A percentile compares a stretch with the other conserved stretches of the same genome.
phyloP scores from a whole-genome alignment of 108 stramenopile species.

The Craspedostauros australis region DNA sequence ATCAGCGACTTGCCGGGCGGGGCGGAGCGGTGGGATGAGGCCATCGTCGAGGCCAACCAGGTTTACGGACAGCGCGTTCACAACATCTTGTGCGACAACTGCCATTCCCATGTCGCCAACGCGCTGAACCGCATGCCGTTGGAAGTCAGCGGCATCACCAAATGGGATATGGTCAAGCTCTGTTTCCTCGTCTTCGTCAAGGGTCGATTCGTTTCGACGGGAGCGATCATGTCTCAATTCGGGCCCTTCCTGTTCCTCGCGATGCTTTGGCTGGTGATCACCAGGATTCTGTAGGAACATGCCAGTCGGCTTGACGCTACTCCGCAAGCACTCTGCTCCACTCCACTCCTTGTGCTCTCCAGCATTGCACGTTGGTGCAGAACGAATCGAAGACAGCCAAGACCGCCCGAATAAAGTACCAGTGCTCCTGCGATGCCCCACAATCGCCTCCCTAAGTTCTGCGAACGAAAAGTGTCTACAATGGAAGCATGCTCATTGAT shows the following conservation, averaged over 20 bases:
- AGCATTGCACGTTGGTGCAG: too few relatives aligned
- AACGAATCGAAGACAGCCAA: too few relatives aligned
- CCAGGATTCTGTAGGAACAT: background rate
- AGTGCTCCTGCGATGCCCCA: too few relatives aligned
- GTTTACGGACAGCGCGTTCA: conserved; percentile 90
- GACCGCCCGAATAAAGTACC: too few relatives aligned
- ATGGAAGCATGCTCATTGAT: too few relatives aligned
- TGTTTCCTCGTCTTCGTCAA: conserved; percentile 87
- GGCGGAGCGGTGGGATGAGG: conserved; percentile 56
- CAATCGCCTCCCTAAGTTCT: too few relatives aligned
- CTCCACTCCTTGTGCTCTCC: too few relatives aligned
- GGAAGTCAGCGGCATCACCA: conserved; percentile 39
- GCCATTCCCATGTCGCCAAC: conserved; percentile 94
- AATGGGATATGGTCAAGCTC: conserved; percentile 95
- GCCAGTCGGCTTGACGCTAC: too few relatives aligned
- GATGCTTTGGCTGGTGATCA: conserved; percentile 23
- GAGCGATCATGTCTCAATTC: conserved; percentile 58
- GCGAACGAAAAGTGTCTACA: too few relatives aligned
- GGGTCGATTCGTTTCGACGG: conserved; percentile 58
- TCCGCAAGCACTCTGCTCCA: too few relatives aligned
- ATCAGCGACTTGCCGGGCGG: conserved; percentile 24
- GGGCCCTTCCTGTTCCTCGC: conserved; percentile 49
- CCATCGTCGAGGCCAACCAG: conserved; percentile 73
- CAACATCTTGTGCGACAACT: conserved; percentile 88
- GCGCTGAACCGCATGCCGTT: conserved; percentile 83